Conservation (phyloP, 2,329 filamentous ascomycete genomes). For the Fusarium sp. region DNA sequence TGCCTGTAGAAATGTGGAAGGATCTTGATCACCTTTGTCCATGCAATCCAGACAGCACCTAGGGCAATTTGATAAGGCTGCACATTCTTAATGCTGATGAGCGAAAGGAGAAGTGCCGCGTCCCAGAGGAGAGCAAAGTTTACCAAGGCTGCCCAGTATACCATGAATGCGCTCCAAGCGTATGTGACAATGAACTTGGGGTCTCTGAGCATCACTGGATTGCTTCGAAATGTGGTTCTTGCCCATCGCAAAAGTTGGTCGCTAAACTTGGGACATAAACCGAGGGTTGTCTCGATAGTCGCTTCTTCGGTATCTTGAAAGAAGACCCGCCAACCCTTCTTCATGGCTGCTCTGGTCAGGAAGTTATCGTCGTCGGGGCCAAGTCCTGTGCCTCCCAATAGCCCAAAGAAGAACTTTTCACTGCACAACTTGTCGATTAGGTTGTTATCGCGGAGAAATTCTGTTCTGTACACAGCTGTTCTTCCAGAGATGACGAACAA, state of each 20-base stretch:
- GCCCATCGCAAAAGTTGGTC: slow-evolving; percentile 68
- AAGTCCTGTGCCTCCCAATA: slow-evolving; percentile 53
- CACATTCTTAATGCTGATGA: slow-evolving; percentile 1
- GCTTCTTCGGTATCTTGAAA: slow-evolving; percentile 65
- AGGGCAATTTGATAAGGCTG: background rate
- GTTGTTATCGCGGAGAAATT: slow-evolving; percentile 57
- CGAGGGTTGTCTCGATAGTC: slow-evolving; percentile 65
- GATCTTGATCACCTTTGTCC: slow-evolving; percentile 69
- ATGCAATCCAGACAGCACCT: slow-evolving; percentile 60
- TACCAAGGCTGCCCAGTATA: slow-evolving; percentile 64
- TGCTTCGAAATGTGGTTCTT: slow-evolving; percentile 69
- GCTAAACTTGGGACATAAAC: slow-evolving; percentile 61
- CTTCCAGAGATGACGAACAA: slow-evolving; percentile 70
- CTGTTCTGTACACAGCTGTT: slow-evolving; percentile 63
- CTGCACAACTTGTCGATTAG: slow-evolving; percentile 60
- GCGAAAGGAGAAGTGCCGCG: slow-evolving; percentile 51
- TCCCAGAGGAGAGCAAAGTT: slow-evolving; percentile 70
- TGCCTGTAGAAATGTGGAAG: slow-evolving; percentile 63
- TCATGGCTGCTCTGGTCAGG: slow-evolving; percentile 65
- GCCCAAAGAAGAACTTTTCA: slow-evolving; percentile 62
- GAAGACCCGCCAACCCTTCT: slow-evolving; percentile 62
- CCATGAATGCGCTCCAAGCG: slow-evolving; percentile 65
- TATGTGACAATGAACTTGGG: slow-evolving; percentile 42
- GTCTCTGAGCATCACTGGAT: slow-evolving; percentile 62
- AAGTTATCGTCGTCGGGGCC: slow-evolving; percentile 72